Percentiles rank a stretch among this genome's conserved stretches.
Conservation (phyloP, 768 basidiomycete species). For the Chalciporus piperatus region DNA sequence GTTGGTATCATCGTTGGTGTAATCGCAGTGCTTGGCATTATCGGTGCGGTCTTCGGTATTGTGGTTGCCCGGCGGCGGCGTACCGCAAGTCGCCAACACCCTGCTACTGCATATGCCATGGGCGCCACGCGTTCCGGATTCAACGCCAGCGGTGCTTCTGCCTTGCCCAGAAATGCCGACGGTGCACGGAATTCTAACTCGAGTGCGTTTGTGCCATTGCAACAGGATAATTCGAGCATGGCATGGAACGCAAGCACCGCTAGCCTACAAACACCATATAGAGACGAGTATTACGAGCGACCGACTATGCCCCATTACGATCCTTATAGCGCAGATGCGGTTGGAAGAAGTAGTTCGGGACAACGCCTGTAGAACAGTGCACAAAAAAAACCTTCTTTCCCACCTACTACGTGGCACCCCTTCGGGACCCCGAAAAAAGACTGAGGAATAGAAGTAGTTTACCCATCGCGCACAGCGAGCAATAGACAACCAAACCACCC, state of each 20-base stretch:
- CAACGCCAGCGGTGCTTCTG: conserved; percentile 19
- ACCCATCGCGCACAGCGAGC: too few species aligned
- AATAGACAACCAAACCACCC: too few species aligned
- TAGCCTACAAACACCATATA: conserved; percentile 42
- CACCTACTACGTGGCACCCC: too few species aligned
- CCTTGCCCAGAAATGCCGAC: conserved; percentile 21
- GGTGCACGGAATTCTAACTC: conserved; percentile 52
- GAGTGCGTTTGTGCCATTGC: conserved; percentile 70
- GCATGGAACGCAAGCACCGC: conserved; percentile 57
- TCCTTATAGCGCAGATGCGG: conserved; percentile 23
- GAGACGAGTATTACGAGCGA: conserved; percentile 27
- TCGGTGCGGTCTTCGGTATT: conserved; percentile 41
- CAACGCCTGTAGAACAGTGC: conserved; percentile 24
- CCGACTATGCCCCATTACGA: conserved; percentile 17
- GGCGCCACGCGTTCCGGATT: conserved; percentile 31
- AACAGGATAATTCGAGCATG: conserved; percentile 55
- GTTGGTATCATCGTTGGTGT: conserved; percentile 31
- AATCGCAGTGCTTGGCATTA: conserved; percentile 28
- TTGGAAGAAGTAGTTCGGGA: conserved; percentile 27
- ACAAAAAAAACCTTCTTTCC: too few species aligned
- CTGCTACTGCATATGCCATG: conserved; percentile 39
- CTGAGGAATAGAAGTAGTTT: too few species aligned
- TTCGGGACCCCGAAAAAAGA: too few species aligned
- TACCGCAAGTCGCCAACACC: conserved; percentile 31
- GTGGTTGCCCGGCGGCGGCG: conserved; percentile 51